Evolutionary conservation across 805 yeast species (phyloP), one percentile per base, ranked within the genome.

Genomic region (Schizosaccharomyces cryophilus): DNA sequence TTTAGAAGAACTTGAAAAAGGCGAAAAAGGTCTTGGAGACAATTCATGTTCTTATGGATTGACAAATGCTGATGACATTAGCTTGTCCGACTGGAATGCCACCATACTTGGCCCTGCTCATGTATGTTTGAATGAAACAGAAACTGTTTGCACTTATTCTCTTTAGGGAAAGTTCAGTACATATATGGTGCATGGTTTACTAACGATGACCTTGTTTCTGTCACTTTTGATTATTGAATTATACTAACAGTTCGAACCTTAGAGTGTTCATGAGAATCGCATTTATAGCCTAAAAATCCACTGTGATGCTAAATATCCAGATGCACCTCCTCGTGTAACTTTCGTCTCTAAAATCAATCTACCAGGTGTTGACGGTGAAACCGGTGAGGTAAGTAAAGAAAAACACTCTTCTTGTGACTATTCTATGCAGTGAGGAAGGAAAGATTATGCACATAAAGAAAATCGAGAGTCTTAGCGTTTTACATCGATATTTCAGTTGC

Each of bases 101-200:
- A 93, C 99, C 42, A 90, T 93, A 61, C 75, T 93, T 65, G 99
- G 99, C 0, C 98, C 99, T 3, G 98, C 98, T 42, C 95, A 85
- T 68, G 70, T 66, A 56, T 26, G 64, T 65, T 5, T 21, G 17
- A 35, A 35, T 35, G 17, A 35, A 35, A 2, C 3, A 26, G 15
- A 21, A 13, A 5, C 1, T 13, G 13, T 17, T 13, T 48, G 29
- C 29, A 11, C 11, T 48, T 1, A 26, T 26, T n/a, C 29, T 11
- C 2, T 21, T 48, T 48, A 24, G 19, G 15, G n/a, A 35, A 35
- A 9, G 11, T 6, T 35, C 40, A 35, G 15, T 35, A 35, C 40
- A 11, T 2, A 11, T 35, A 11, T 35, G 40, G 3, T 11, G 40
- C 40, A 35, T 35, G 40, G 40, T 6, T 35, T 2, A n/a, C 7